phyloP scores from a whole-genome alignment of 306 rosid genomes.

The Medicago lupulina region DNA sequence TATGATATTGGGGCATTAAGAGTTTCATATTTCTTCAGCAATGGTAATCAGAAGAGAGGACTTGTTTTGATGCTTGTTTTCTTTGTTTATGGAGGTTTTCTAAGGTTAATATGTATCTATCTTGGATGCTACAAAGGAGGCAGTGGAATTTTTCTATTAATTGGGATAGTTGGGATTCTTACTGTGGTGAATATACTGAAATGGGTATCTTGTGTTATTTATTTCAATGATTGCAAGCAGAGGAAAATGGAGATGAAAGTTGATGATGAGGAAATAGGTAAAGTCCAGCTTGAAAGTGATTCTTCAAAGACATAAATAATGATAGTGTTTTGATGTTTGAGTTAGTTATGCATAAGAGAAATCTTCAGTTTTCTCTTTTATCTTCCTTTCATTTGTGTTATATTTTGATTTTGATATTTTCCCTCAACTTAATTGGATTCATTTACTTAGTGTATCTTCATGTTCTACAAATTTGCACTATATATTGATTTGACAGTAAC shows the following conservation, averaged over 20 bases:
- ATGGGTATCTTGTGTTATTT: slow-evolving; percentile 61
- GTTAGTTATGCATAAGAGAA: background rate
- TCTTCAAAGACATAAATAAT: slow-evolving; percentile 1
- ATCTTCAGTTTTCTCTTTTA: too few species aligned
- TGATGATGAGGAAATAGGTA: slow-evolving; percentile 46
- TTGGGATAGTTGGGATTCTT: slow-evolving; percentile 33
- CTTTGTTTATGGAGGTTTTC: slow-evolving; percentile 51
- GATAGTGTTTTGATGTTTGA: slow-evolving; percentile 3
- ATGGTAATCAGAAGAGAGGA: slow-evolving; percentile 53
- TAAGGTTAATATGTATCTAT: slow-evolving; percentile 50
- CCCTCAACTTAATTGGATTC: too few species aligned
- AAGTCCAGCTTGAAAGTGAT: slow-evolving; percentile 39
- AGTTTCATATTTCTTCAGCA: slow-evolving; percentile 49
- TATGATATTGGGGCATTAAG: background rate
- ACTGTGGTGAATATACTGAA: slow-evolving; percentile 56
- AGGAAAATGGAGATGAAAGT: slow-evolving; percentile 50
- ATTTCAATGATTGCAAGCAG: slow-evolving; percentile 61
- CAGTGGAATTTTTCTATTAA: slow-evolving; percentile 43
- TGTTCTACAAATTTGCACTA: too few species aligned
- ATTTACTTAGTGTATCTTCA: too few species aligned
- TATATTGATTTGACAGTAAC: too few species aligned
- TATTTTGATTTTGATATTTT: too few species aligned
- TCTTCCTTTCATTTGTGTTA: too few species aligned
- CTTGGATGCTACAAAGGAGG: slow-evolving; percentile 51
- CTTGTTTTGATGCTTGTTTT: slow-evolving; percentile 59